Base-by-base conservation (phyloP, 805 yeast genomes). In the Metschnikowia lunata region DNA sequence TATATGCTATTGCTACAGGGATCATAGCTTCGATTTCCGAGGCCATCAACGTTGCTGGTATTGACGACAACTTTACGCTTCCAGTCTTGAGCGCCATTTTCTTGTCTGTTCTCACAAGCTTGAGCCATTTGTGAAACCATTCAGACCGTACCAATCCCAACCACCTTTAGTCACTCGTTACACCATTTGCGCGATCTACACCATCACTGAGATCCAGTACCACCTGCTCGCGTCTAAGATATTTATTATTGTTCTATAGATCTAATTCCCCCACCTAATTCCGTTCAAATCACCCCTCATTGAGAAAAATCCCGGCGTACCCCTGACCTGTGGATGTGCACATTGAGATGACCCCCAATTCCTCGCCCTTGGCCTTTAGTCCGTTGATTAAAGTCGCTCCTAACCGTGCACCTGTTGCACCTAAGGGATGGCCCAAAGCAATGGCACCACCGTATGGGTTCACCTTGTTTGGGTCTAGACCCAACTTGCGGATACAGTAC, bases 11-110 rank as follows among this genome's bases (percentile, higher is more conserved):
- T 18, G 57, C 82, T 27, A 76, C 83, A 54, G 99, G 98, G 0
- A 56, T 88, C 14, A 79, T 88, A 35, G 97, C 96, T 8, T 82
- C 97, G 7, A 66, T 85, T 12, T 82, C 95, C 37, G 99, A 93
- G 71, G 88, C 89, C 28, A 77, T 90, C 39, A 88, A 85, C 53
- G 45, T 90, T 12, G 80, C 75, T 46, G 80, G 79, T 34, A 68
- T 90, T 65, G 99, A 93, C 64, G 99, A 93, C 61, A 93, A 93
- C 63, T 79, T 93, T 56, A 90, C 98, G 37, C 91, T 93, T 47
- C 99, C 99, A 7, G 88, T 88, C 1, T 64, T 91, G 35, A 83
- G 96, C 15, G 83, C 95, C 7, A 58, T 75, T 5, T 80, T 85
- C 54, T 69, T 89, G 50, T 72, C 74, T 57, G 64, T 63, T 26